Evolutionary conservation across 1,284 basidiomycete species (phyloP), one percentile per base, ranked within the genome.

Genomic region (Caloboletus firmus): DNA sequence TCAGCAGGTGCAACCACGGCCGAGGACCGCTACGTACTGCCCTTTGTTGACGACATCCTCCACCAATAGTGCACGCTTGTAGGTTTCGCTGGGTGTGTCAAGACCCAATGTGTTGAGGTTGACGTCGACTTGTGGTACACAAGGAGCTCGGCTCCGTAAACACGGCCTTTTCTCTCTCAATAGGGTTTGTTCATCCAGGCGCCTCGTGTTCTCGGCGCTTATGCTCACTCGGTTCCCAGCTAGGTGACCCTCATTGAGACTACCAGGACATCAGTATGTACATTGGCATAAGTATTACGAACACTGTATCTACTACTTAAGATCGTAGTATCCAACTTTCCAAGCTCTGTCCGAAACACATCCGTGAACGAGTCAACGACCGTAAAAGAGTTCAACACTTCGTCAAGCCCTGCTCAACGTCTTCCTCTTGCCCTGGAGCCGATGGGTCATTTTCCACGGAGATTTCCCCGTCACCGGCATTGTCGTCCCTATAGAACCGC

Each of bases 401-500:
- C 24, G 22, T 15, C 2, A 6, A 5, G 18, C 40, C 43, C 5
- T n/a, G 30, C 30, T 49, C 51, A 8, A 49, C 1, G 3, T 56
- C 46, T 5, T 3, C 13, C 9, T 30, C 28, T 5, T 24, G 8
- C 8, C 0, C 11, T 5, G 26, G 18, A 10, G 5, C 4, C 8
- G 24, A 8, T 2, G 8, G 3, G 15, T 28, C 2, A 13, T 36
- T 17, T 20, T 44, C 30, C 8, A 6, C 4, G 30, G 36, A 11
- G 17, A 5, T 3, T 20, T 52, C 39, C 24, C 8, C 46, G 2
- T 39, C 41, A n/a, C 42, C 22, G 4, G 2, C 44, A 4, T 42
- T 30, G 15, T 40, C 26, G 4, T 26, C 35, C 41, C n/a, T 28
- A 12, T 15, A 32, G 37, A 63, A 60, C n/a, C n/a, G 13, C 10